phyloP scores from a whole-genome alignment of 768 basidiomycete genomes.

The Neoboletus subvelutipes region DNA sequence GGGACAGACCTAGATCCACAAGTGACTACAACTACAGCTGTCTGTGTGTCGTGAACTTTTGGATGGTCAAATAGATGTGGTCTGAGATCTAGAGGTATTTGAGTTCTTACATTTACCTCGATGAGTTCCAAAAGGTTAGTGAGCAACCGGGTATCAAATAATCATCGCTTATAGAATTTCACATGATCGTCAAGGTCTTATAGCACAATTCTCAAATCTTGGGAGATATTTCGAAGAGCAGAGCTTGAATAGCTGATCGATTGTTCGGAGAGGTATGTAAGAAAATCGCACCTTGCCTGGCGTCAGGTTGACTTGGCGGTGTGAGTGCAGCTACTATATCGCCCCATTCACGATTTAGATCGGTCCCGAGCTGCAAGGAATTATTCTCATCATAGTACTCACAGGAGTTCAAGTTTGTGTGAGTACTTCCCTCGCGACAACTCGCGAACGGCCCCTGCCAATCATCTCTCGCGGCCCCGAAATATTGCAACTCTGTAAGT shows the following conservation, averaged over 20 bases:
- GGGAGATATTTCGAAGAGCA: background rate
- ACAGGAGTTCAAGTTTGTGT: background rate
- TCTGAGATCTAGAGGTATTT: background rate
- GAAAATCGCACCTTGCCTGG: background rate
- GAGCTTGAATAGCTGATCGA: background rate
- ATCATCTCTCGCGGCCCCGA: background rate
- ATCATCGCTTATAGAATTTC: background rate
- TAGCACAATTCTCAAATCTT: background rate
- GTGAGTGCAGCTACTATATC: background rate
- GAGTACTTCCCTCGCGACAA: background rate
- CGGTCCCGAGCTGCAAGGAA: background rate
- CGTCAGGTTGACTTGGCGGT: background rate
- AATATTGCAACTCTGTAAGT: slow-evolving; percentile 1
- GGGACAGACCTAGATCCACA: background rate
- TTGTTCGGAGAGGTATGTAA: background rate
- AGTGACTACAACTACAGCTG: background rate
- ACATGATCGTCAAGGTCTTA: background rate
- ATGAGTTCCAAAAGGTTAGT: background rate
- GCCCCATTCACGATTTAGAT: background rate
- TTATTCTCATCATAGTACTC: background rate
- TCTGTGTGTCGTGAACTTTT: background rate
- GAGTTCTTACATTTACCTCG: background rate
- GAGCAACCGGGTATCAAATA: background rate
- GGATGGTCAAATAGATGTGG: background rate
- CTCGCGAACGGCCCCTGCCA: background rate